phyloP scores from a whole-genome alignment of 1,284 basidiomycete species.

The Heterobasidion occidentale region DNA sequence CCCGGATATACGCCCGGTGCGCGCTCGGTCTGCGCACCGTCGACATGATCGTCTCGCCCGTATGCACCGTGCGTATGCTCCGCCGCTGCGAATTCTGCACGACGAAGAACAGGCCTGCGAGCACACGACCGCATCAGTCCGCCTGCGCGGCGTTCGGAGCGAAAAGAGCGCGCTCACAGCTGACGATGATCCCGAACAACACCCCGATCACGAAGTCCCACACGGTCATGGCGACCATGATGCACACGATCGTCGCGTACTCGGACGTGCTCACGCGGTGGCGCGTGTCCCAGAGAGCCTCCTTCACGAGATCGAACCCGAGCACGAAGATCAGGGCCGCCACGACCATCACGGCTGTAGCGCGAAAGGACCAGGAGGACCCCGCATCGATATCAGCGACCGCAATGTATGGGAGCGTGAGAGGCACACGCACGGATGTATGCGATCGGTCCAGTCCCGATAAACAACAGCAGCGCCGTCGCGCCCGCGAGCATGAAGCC shows the following conservation, averaged over 20 bases:
- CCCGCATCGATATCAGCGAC: too few species aligned
- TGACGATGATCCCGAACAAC: constrained; percentile 85
- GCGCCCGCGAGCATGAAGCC: constrained; percentile 82
- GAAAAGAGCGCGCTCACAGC: constrained; percentile 48
- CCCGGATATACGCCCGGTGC: constrained; percentile 85
- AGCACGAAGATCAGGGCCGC: constrained; percentile 93
- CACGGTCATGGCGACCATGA: constrained; percentile 86
- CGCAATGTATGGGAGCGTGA: too few species aligned
- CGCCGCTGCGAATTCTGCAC: constrained; percentile 82
- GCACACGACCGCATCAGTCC: not conserved
- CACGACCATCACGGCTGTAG: constrained; percentile 78
- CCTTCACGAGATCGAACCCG: constrained; percentile 91
- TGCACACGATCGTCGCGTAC: constrained; percentile 73
- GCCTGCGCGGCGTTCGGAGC: not conserved
- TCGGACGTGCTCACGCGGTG: constrained; percentile 80
- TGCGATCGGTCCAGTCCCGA: constrained; percentile 83
- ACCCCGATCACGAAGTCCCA: constrained; percentile 97
- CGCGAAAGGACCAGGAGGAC: not conserved
- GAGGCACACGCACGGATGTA: constrained; percentile 68
- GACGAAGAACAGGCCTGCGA: constrained; percentile 87
- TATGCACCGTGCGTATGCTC: constrained; percentile 78
- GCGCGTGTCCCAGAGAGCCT: constrained; percentile 94
- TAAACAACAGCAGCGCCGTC: constrained; percentile 67
- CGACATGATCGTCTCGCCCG: constrained; percentile 77
- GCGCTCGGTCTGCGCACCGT: constrained; percentile 86